Conservation (phyloP, 768 basidiomycete genomes). For the Mycena filopes region DNA sequence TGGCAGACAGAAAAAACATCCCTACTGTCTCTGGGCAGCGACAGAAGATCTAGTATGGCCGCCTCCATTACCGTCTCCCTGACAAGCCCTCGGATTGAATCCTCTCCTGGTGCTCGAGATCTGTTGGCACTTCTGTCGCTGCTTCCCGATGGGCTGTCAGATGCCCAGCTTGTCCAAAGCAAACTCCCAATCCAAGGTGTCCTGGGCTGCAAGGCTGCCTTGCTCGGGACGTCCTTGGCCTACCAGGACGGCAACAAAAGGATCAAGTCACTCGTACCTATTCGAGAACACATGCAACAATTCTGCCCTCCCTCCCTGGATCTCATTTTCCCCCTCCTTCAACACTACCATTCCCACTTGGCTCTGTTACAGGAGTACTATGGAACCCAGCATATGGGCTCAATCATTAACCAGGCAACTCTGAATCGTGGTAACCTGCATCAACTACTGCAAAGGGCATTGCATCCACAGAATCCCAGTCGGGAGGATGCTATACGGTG, state of each 20-base stretch:
- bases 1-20: constrained; percentile 17
- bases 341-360: not conserved
- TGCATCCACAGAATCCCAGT: not conserved
- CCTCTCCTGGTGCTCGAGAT: not conserved
- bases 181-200: constrained; percentile 6
- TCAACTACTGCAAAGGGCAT: not conserved
- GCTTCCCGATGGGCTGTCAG: constrained; percentile 17
- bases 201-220: not conserved
- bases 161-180: constrained; percentile 15
- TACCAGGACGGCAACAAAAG: not conserved
- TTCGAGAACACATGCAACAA: not conserved
- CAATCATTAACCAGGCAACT: not conserved
- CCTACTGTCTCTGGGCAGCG: constrained; percentile 10
- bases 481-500: not conserved
- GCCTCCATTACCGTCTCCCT: constrained; percentile 19
- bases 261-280: not conserved
- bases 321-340: not conserved
- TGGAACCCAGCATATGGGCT: not conserved
- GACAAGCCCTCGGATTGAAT: constrained; percentile 7
- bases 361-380: not conserved
- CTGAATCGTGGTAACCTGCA: constrained; percentile 1
- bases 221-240: constrained; percentile 11
- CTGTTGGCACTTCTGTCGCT: constrained; percentile 6
- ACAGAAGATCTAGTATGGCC: constrained; percentile 11
- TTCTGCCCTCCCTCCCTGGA: not conserved